These are phyloP conservation scores for Trametes villosa DNA, from an alignment of 768 basidiomycete species.

Conservation along the genomic window DNA sequence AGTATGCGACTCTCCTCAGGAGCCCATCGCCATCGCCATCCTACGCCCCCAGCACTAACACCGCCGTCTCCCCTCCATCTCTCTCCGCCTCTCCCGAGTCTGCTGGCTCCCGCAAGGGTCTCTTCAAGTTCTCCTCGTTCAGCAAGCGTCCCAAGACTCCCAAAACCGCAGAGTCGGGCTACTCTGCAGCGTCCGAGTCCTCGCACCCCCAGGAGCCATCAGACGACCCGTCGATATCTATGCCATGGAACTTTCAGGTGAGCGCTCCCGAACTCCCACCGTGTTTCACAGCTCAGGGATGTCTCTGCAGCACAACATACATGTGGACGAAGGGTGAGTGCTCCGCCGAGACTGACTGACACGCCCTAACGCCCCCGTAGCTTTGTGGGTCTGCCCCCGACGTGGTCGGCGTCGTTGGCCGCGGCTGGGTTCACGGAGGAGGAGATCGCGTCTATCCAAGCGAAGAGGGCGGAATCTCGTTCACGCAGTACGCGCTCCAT, in stretches of 20 bases:
- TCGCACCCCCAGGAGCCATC: slow-evolving; percentile 28
- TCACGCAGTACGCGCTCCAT: slow-evolving; percentile 26
- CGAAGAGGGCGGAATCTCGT: slow-evolving; percentile 36
- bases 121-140: slow-evolving; percentile 43
- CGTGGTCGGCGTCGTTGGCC: slow-evolving; percentile 67
- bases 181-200: slow-evolving; percentile 16
- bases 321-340: slow-evolving; percentile 75
- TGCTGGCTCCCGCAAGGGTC: slow-evolving; percentile 34
- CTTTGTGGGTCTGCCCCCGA: slow-evolving; percentile 69
- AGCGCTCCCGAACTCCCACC: slow-evolving; percentile 22
- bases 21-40: slow-evolving; percentile 34
- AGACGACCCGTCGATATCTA: slow-evolving; percentile 66
- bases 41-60: slow-evolving; percentile 26
- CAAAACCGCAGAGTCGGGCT: slow-evolving; percentile 31
- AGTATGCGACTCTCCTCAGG: slow-evolving; percentile 36
- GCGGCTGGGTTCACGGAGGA: slow-evolving; percentile 69
- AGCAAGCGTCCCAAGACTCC: slow-evolving; percentile 38
- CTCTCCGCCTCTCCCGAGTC: slow-evolving; percentile 31
- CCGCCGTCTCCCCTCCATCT: slow-evolving; percentile 25
- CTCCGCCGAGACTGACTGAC: background rate
- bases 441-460: slow-evolving; percentile 65
- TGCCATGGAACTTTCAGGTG: slow-evolving; percentile 80
- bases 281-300: slow-evolving; percentile 1
- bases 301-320: slow-evolving; percentile 65
- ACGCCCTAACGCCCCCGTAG: slow-evolving; percentile 35